Evolutionary conservation across 257 asterid species (phyloP), one percentile per base, ranked within the genome.

Genomic region (Ocimum tenuiflorum): DNA sequence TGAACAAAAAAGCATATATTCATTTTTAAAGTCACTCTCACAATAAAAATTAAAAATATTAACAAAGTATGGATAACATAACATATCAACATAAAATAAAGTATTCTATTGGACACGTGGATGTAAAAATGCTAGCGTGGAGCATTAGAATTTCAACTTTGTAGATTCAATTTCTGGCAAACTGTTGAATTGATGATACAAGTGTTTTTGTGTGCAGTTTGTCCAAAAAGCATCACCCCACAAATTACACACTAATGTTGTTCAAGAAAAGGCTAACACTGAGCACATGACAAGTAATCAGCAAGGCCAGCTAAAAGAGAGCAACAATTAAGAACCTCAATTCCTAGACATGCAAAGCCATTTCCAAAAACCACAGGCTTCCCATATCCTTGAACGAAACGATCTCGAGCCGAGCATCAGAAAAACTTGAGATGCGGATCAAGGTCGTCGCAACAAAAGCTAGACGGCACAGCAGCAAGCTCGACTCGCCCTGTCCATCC

Each of bases 401-500:
- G 33, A 65, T 63, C 45, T 14, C 69, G 23, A 68, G 33, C 38
- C 39, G 43, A 50, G 58, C 46, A 36, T 77, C 83, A 77, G 72
- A 77, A 82, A 56, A 67, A 75, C 47, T 75, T 43, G 63, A 78
- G 75, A 57, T 45, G 77, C 29, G 83, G 77, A 47, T 81, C 73
- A 63, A 88, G 89, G 33, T 74, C 73, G 11, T 86, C 91, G 36
- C 86, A 69, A 77, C 95, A 88, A 64, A 91, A 91, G 82, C 82
- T 88, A 0, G 96, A 88, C 3, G 95, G 91, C 6, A 89, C 86
- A 22, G 82, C 95, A 9, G 80, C 79, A 51, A 92, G 87, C 81
- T 85, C 94, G 39, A 89, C 29, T 0, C 87, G 77, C 0, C 96
- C 95, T 0, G 89, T 89, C 98, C 98, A 92, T 79, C 87, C 95